These are phyloP conservation scores for Pilatotrama ljubarskyi DNA, from an alignment of 768 basidiomycete genomes.

Conservation along the genomic window DNA sequence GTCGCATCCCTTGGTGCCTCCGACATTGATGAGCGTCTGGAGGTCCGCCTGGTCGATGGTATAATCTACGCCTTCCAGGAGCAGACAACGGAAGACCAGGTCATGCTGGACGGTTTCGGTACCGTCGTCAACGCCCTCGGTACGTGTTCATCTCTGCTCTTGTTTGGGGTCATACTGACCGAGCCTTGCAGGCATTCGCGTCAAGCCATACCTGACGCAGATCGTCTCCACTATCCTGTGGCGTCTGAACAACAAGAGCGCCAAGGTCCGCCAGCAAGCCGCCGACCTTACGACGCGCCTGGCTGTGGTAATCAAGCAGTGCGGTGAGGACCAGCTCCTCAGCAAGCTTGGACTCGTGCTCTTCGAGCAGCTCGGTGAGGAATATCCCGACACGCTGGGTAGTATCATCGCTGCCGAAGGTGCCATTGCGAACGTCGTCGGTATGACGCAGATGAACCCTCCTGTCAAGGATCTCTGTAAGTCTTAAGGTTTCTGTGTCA, in stretches of 20 bases:
- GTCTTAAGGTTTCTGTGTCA: constrained; percentile 35
- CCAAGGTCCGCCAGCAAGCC: constrained; percentile 98
- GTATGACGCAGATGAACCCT: constrained; percentile 99
- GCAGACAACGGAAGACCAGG: constrained; percentile 97
- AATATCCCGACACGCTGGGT: constrained; percentile 98
- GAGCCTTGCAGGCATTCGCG: constrained; percentile 66
- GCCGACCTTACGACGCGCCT: constrained; percentile 97
- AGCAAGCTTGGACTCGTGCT: constrained; percentile 96
- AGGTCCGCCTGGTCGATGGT: constrained; percentile 92
- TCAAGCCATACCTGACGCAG: constrained; percentile 97
- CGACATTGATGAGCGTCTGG: constrained; percentile 94
- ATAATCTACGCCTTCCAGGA: constrained; percentile 99
- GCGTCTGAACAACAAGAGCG: constrained; percentile 99
- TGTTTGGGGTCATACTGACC: not conserved
- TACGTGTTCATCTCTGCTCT: constrained; percentile 23
- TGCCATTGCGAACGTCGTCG: constrained; percentile 98
- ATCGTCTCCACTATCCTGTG: constrained; percentile 99
- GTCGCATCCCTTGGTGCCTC: constrained; percentile 92
- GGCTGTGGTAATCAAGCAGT: constrained; percentile 98
- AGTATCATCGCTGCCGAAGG: constrained; percentile 99
- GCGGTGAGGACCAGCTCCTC: constrained; percentile 92
- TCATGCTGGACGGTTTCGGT: constrained; percentile 98
- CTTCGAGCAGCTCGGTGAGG: constrained; percentile 98
- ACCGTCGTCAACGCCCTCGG: constrained; percentile 94
- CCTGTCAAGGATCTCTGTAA: constrained; percentile 97